Base-by-base conservation (phyloP, 2,329 filamentous ascomycete genomes). In the Erysiphe pulchra region DNA sequence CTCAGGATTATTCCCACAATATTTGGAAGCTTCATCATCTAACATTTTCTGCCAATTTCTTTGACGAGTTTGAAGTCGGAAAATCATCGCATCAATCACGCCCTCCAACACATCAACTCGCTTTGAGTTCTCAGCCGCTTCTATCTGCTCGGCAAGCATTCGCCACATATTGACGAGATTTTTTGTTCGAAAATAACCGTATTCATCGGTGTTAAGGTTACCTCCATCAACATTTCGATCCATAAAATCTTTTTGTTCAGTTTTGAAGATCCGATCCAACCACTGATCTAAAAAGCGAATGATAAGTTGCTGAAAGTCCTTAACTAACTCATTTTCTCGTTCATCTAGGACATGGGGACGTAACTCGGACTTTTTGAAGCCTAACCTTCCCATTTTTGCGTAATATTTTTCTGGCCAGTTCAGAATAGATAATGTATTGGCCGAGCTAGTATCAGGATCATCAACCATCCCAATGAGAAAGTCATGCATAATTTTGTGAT, bases 341-440 rank as follows among this genome's bases (percentile, higher is more conserved):
- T 85, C 82, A 62, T 95, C 90, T 49, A 98, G 75, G 47, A 95
- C 73, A 54, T 93, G 85, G 0, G 86, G 85, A 44, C 70, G 65
- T 30, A 98, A 67, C n/a, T 87, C 76, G 45, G 80, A 70, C 56
- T 78, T 71, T 30, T 70, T 65, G 62, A 87, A 79, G 24, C 86
- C 85, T 16, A 98, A 71, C 61, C 92, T 92, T 56, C 69, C 69
- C 85, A 98, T 94, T 63, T 93, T 94, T 56, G 77, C 73, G 63
- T 95, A 92, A 65, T 98, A 98, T 58, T 87, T 90, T 50, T 92
- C 83, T 5, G 82, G 83, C 79, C 87, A 98, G 57, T 92, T 80
- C 55, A 95, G 79, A 52, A 98, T 92, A 51, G 84, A 79, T 17
- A 98, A 73, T 54, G 90, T 80, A 57, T 93, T 84, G 18, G 80